A percentile compares a stretch with the other conserved stretches of the same genome.
Evolutionary conservation across 768 basidiomycete species (phyloP).

Genomic region (Agrocybe praecox): DNA sequence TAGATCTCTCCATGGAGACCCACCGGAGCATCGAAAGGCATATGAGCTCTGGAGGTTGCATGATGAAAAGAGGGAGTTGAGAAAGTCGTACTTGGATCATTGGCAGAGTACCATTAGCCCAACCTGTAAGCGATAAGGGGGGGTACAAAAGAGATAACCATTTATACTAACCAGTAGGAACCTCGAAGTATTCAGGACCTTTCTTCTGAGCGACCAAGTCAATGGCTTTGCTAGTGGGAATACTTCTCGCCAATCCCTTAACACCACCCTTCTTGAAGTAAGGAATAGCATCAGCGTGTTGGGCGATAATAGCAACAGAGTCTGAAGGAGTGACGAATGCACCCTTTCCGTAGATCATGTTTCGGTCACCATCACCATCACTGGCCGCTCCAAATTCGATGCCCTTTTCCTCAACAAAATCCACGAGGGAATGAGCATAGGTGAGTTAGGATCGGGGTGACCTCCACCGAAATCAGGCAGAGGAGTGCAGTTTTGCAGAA

Average conservation of each 20-base stretch:
- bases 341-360: constrained; percentile 99
- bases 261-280: constrained; percentile 92
- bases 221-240: constrained; percentile 98
- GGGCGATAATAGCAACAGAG: constrained; percentile 97
- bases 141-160: neutral
- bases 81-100: constrained; percentile 62
- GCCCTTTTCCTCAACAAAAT: constrained; percentile 81
- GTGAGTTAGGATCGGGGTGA: constrained; percentile 99
- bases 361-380: constrained; percentile 97
- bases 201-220: constrained; percentile 95
- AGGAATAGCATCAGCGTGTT: constrained; percentile 91
- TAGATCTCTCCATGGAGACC: constrained; percentile 46
- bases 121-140: constrained; percentile 55
- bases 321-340: constrained; percentile 99
- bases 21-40: constrained; percentile 35
- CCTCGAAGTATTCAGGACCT: constrained; percentile 91
- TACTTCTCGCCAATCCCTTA: constrained; percentile 94
- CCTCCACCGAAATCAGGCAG: constrained; percentile 96
- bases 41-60: constrained; percentile 69
- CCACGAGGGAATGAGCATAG: constrained; percentile 93
- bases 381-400: constrained; percentile 96
- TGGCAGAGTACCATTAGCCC: constrained; percentile 60
- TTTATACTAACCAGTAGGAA: constrained; percentile 78
- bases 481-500: constrained; percentile 89
- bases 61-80: constrained; percentile 47